Percentiles rank a stretch among this genome's conserved stretches.
These are phyloP conservation scores for Hypoxylon cercidicola DNA, from an alignment of 495 filamentous ascomycete species.

Conservation along the genomic window DNA sequence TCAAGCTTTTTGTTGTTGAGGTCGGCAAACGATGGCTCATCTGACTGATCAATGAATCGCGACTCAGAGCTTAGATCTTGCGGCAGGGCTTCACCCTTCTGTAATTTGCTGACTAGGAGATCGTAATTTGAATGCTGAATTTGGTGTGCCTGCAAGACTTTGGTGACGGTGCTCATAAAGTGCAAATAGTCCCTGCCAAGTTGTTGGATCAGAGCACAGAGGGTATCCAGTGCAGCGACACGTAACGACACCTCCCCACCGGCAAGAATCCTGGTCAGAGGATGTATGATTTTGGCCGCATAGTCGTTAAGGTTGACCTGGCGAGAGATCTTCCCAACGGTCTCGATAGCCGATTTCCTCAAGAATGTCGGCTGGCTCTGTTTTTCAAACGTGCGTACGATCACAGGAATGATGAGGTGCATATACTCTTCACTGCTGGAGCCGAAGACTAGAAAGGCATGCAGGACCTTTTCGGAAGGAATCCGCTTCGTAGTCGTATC, in stretches of 20 bases:
- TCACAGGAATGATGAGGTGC: constrained; percentile 97
- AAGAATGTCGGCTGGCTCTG: constrained; percentile 78
- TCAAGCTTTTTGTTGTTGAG: constrained; percentile 92
- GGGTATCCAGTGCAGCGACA: constrained; percentile 90
- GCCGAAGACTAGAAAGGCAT: constrained; percentile 96
- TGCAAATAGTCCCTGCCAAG: constrained; percentile 94
- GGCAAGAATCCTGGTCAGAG: constrained; percentile 80
- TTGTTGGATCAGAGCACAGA: constrained; percentile 95
- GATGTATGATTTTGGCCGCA: constrained; percentile 93
- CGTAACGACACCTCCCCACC: constrained; percentile 76
- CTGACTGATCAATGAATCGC: constrained; percentile 77
- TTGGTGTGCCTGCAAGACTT: constrained; percentile 72
- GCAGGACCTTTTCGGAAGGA: constrained; percentile 88
- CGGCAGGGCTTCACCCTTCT: constrained; percentile 91
- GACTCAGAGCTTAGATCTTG: constrained; percentile 94
- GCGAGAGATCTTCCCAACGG: constrained; percentile 89
- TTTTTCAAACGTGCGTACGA: constrained; percentile 91
- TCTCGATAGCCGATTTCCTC: constrained; percentile 91
- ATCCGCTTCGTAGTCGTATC: constrained; percentile 76
- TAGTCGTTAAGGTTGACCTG: constrained; percentile 98
- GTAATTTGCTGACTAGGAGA: constrained; percentile 86
- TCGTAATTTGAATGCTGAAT: constrained; percentile 90
- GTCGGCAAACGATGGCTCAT: constrained; percentile 82
- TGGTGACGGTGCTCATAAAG: constrained; percentile 91
- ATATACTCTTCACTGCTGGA: constrained; percentile 97